Percentiles rank a stretch among this genome's conserved stretches.
Evolutionary conservation across 176 grass and related monocot species (phyloP).

Genomic region (Avena eriantha): DNA sequence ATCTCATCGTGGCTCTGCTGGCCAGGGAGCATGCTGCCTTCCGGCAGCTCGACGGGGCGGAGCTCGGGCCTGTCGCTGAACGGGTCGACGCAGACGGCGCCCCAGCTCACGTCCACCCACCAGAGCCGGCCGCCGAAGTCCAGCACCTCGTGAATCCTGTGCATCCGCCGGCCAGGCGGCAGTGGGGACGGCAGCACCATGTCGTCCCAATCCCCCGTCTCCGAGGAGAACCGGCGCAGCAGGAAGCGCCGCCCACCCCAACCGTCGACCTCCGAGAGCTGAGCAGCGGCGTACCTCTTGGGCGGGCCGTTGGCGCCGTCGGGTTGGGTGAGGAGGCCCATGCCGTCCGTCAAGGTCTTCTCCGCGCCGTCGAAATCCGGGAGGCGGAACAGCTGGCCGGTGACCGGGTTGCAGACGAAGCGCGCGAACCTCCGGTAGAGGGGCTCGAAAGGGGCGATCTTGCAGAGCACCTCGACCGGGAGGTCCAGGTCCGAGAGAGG

Average conservation of each 20-base stretch:
- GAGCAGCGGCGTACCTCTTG: background rate
- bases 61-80: background rate
- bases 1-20: background rate
- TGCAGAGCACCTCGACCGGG: background rate
- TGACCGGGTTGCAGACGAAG: conserved; percentile 30
- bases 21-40: background rate
- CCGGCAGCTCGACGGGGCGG: background rate
- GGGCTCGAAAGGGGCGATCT: background rate
- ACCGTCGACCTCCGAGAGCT: background rate
- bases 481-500: background rate
- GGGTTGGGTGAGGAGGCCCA: conserved; percentile 20
- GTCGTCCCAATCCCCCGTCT: background rate
- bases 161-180: background rate
- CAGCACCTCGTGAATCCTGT: conserved; percentile 7
- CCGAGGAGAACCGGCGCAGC: conserved; percentile 16
- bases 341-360: background rate
- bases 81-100: background rate
- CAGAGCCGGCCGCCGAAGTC: conserved; percentile 14
- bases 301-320: background rate
- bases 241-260: background rate
- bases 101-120: conserved; percentile 32
- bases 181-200: conserved; percentile 21
- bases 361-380: conserved; percentile 13
- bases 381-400: conserved; percentile 18
- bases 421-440: background rate